Evolutionary conservation across 345 rosid genomes (phyloP).

Genomic region (Eucalyptus marginata): DNA sequence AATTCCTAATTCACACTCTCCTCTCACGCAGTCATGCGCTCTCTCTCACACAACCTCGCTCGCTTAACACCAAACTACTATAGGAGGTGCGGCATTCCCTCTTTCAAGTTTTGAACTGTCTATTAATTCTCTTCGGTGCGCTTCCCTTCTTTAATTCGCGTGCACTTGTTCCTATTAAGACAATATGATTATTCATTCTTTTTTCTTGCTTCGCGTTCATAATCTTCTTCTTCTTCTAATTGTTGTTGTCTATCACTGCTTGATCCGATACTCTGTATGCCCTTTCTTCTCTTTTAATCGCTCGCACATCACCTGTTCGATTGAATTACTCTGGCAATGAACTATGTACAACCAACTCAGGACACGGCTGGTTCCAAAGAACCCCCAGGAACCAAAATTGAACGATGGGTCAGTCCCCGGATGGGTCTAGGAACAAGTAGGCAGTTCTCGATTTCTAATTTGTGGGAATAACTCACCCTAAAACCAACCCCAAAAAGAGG

Average conservation of each 20-base stretch:
- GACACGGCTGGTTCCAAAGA: not conserved
- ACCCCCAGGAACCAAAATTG: not conserved
- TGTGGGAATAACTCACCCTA: not conserved
- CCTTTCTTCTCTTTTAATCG: not conserved
- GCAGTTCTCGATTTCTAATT: not conserved
- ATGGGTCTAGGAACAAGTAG: not conserved
- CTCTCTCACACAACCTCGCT: not conserved
- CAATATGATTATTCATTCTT: not conserved
- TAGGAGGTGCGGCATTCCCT: not conserved
- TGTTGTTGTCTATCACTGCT: not conserved
- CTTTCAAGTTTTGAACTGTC: not conserved
- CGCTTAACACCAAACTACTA: not conserved
- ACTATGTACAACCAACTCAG: not conserved
- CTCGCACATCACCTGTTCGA: not conserved
- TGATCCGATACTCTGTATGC: not conserved
- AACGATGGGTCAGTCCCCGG: not conserved
- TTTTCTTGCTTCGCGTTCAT: not conserved
- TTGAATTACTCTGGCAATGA: not conserved
- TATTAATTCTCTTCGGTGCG: not conserved
- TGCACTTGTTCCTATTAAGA: not conserved
- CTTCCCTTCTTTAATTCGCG: not conserved
- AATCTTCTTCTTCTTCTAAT: not conserved
- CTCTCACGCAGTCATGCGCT: not conserved
- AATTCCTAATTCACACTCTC: not conserved
- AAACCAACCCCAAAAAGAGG: not conserved